A percentile compares a stretch with the other conserved stretches of the same genome.
Conservation (phyloP, 2,329 filamentous ascomycete species). For the Ophidiomyces ophidiicola region DNA sequence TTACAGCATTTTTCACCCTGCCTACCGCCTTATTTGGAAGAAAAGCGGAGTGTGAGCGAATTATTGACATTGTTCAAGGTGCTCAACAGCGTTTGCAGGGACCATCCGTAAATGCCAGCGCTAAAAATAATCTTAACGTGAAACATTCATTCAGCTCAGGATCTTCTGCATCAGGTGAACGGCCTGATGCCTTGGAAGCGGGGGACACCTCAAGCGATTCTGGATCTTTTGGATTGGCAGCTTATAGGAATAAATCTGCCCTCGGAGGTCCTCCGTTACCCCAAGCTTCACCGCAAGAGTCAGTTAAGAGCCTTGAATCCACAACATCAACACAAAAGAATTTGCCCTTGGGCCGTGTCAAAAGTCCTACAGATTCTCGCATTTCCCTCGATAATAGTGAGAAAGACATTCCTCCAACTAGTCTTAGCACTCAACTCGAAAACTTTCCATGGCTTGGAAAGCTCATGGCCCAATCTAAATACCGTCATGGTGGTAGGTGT, state of each 20-base stretch:
- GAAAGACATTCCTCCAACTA: conserved; percentile 20
- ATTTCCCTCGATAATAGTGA: conserved; percentile 28
- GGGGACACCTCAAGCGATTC: conserved; percentile 46
- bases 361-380: conserved; percentile 29
- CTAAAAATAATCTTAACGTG: conserved; percentile 28
- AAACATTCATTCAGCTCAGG: conserved; percentile 41
- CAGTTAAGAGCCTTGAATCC: conserved; percentile 26
- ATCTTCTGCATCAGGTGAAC: conserved; percentile 42
- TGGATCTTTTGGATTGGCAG: conserved; percentile 32
- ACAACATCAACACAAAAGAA: conserved; percentile 25
- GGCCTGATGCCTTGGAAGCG: conserved; percentile 36
- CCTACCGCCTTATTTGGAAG: conserved; percentile 73
- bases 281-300: conserved; percentile 26
- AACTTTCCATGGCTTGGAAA: conserved; percentile 20
- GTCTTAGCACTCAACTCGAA: conserved; percentile 11
- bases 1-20: conserved; percentile 84
- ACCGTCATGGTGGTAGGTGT: conserved; percentile 44
- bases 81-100: conserved; percentile 53
- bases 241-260: conserved; percentile 26
- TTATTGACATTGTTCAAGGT: conserved; percentile 64
- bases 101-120: conserved; percentile 22
- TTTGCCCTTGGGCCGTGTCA: conserved; percentile 21
- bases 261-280: conserved; percentile 13
- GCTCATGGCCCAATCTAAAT: conserved; percentile 36
- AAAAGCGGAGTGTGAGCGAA: conserved; percentile 54